Percentiles rank a stretch among this genome's conserved stretches.
Conservation (phyloP, 2,329 filamentous ascomycete genomes). For the Graphilbum sp. region DNA sequence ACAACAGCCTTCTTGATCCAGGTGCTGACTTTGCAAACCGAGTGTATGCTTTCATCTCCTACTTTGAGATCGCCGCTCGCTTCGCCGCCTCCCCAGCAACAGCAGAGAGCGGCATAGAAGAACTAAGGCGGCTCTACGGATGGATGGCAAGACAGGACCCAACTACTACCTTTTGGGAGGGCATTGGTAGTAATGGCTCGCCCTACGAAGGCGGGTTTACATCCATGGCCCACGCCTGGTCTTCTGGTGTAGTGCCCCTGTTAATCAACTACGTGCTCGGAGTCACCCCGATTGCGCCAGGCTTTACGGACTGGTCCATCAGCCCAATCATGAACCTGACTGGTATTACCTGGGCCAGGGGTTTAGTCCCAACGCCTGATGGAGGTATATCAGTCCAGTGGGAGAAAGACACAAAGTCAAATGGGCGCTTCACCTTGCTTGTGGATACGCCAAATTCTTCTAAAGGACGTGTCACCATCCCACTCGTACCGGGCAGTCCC, state of each 20-base stretch:
- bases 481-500: conserved; percentile 4
- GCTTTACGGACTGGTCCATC: conserved; percentile 25
- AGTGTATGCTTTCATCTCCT: conserved; percentile 35
- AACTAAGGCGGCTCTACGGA: conserved; percentile 29
- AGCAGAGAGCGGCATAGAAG: conserved; percentile 17
- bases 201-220: conserved; percentile 30
- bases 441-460: conserved; percentile 16
- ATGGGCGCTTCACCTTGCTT: conserved; percentile 12
- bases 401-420: conserved; percentile 9
- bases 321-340: conserved; percentile 19
- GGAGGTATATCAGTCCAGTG: conserved; percentile 23
- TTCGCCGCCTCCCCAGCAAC: conserved; percentile 15
- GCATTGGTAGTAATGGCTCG: conserved; percentile 24
- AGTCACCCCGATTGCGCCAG: conserved; percentile 25
- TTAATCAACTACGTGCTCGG: conserved; percentile 29
- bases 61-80: conserved; percentile 34
- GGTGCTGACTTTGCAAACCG: conserved; percentile 22
- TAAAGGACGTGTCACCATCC: conserved; percentile 14
- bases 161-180: conserved; percentile 32
- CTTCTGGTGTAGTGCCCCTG: conserved; percentile 30
- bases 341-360: conserved; percentile 25
- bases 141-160: conserved; percentile 33
- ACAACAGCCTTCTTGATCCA: conserved; percentile 21
- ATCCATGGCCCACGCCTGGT: conserved; percentile 34
- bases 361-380: conserved; percentile 24